A percentile compares a stretch with the other conserved stretches of the same genome.
These are phyloP conservation scores for Erodium maritimum DNA, from an alignment of 345 rosid genomes.

Conservation along the genomic window DNA sequence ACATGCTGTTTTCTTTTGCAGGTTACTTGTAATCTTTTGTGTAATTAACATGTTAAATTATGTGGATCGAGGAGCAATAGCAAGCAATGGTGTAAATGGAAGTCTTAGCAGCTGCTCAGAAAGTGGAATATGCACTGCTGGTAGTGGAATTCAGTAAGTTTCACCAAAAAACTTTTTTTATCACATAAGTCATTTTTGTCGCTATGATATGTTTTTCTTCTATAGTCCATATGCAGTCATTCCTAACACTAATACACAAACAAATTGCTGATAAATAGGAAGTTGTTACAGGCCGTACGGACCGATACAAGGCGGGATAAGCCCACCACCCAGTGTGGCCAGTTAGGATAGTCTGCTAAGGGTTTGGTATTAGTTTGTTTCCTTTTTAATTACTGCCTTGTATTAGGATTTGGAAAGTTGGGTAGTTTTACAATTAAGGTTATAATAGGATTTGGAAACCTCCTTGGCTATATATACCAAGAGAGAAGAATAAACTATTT, in stretches of 20 bases:
- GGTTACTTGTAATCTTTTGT: slow-evolving; percentile 76
- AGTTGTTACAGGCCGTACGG: not conserved
- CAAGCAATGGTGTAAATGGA: slow-evolving; percentile 95
- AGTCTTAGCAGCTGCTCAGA: slow-evolving; percentile 42
- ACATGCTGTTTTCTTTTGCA: slow-evolving; percentile 15
- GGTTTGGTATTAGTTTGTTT: no score
- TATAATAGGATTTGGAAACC: no score
- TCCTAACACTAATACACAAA: not conserved
- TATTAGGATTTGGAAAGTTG: no score
- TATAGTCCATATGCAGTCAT: not conserved
- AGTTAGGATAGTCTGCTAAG: no score
- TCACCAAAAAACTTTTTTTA: slow-evolving; percentile 1
- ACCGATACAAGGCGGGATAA: no score
- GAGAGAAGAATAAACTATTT: no score
- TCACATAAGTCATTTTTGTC: not conserved
- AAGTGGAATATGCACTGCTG: slow-evolving; percentile 51
- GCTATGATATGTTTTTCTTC: not conserved
- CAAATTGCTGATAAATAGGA: not conserved
- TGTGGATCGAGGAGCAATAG: slow-evolving; percentile 90
- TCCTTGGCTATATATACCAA: no score
- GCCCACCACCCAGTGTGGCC: no score
- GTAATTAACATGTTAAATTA: slow-evolving; percentile 71
- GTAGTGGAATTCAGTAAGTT: slow-evolving; percentile 81
- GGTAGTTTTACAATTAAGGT: no score
- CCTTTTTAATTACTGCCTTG: no score